Base-by-base conservation (phyloP, 768 basidiomycete genomes). In the Rossbeevera mucosa region DNA sequence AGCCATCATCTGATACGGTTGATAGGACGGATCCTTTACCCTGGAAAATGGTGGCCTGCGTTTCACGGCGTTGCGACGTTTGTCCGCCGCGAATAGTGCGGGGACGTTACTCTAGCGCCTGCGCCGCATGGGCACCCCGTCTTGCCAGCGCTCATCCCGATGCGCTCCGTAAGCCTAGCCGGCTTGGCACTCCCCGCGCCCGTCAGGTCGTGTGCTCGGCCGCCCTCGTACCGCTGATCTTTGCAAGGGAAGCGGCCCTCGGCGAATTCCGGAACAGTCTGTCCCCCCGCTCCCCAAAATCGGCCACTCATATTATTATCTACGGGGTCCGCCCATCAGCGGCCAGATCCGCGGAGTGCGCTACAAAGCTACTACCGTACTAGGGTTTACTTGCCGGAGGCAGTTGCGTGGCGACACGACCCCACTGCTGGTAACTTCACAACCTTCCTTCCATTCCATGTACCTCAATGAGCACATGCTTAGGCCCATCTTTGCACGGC, bases 1-100 rank as follows among this genome's bases (percentile, higher is more conserved):
- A 44, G 42, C 51, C 61, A 62, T 38, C 36, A 38, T 64, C 62
- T 64, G 63, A 63, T 62, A 63, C 62, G 62, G 51, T 46, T 63
- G 62, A 64, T 63, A 64, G 62, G 59, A 50, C 58, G 24, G 46
- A 46, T 28, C 41, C 36, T 25, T 22, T 50, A 47, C 48, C 51
- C 53, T 50, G 26, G 33, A 52, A 45, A 46, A 53, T 16, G 26
- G 41, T 16, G 26, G 41, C 21, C 54, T 36, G 18, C 55, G 61
- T 64, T 62, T 62, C 61, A 64, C 61, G 61, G 61, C 51, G 48
- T 51, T 57, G 26, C 44, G 26, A 21, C 21, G 31, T 31, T 57
- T 47, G 41, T 63, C 61, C 41, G 22, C 48, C 26, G 28, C 26
- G 16, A 22, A 26, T n/a, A 33, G 9, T 45, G 26, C 24, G 20